Evolutionary conservation across 805 yeast species (phyloP).

Genomic region (Metahyphopichia silvanorum): DNA sequence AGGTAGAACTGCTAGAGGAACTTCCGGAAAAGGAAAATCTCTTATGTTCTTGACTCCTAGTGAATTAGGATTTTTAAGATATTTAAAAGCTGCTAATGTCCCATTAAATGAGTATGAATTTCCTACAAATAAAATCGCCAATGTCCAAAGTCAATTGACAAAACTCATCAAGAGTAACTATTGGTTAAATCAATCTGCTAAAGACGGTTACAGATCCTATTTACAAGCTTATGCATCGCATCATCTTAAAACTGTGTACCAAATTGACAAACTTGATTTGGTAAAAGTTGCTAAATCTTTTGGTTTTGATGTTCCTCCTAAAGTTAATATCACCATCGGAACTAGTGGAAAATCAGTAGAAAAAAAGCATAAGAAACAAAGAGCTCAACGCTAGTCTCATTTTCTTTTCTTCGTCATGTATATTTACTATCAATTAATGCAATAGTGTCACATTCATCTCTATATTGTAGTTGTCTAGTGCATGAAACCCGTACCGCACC

Average conservation of each 20-base stretch:
- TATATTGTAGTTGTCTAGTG: too few species aligned
- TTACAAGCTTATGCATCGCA: slow-evolving; percentile 97
- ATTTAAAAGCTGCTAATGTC: slow-evolving; percentile 93
- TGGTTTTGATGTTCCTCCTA: slow-evolving; percentile 94
- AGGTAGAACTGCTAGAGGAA: slow-evolving; percentile 97
- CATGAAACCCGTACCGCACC: too few species aligned
- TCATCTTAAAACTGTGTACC: slow-evolving; percentile 93
- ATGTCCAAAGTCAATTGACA: slow-evolving; percentile 90
- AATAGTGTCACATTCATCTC: too few species aligned
- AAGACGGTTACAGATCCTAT: slow-evolving; percentile 96
- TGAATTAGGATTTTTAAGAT: slow-evolving; percentile 91
- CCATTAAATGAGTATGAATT: slow-evolving; percentile 97
- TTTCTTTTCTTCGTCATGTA: too few species aligned
- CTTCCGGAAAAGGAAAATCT: slow-evolving; percentile 85
- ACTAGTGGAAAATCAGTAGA: slow-evolving; percentile 73
- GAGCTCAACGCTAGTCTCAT: too few species aligned
- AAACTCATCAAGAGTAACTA: slow-evolving; percentile 88
- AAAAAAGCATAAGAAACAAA: slow-evolving; percentile 46
- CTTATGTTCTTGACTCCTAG: slow-evolving; percentile 92
- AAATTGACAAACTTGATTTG: slow-evolving; percentile 90
- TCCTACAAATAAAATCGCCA: slow-evolving; percentile 91
- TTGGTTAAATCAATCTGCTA: slow-evolving; percentile 92
- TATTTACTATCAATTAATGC: too few species aligned
- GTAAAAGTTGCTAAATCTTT: slow-evolving; percentile 93
- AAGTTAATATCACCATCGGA: slow-evolving; percentile 93